A percentile compares a stretch with the other conserved stretches of the same genome.
Evolutionary conservation across 306 rosid species (phyloP).

Genomic region (Sechiopsis laciniata): DNA sequence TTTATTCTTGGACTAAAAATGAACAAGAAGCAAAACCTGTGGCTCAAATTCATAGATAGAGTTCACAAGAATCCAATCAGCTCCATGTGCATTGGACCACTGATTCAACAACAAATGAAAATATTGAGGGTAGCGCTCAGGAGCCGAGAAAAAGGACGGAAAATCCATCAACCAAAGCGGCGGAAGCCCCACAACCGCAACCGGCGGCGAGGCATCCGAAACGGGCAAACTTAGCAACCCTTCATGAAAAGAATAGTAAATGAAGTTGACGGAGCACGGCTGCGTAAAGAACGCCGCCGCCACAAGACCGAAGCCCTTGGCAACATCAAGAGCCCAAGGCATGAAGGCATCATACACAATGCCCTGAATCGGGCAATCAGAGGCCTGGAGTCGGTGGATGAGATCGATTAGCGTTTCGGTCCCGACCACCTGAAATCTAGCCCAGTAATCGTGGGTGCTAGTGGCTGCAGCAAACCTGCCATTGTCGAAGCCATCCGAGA

Average conservation of each 20-base stretch:
- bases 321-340: conserved; percentile 48
- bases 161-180: conserved; percentile 40
- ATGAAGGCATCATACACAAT: conserved; percentile 43
- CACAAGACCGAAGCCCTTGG: conserved; percentile 36
- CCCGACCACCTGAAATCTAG: too few relatives aligned
- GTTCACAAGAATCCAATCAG: conserved; percentile 51
- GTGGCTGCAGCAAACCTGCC: conserved; percentile 44
- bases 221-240: conserved; percentile 37
- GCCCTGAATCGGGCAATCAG: conserved; percentile 29
- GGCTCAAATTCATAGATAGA: conserved; percentile 50
- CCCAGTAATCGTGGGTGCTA: neutral
- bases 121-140: conserved; percentile 48
- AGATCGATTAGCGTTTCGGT: conserved; percentile 24
- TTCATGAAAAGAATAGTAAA: conserved; percentile 34
- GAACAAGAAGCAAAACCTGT: conserved; percentile 24
- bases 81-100: conserved; percentile 35
- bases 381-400: conserved; percentile 21
- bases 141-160: conserved; percentile 39
- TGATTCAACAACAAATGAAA: conserved; percentile 43
- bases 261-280: conserved; percentile 39
- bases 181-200: conserved; percentile 41
- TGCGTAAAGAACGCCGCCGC: conserved; percentile 54
- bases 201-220: conserved; percentile 9
- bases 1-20: too few relatives aligned
- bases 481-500: conserved; percentile 60